These are phyloP conservation scores for Aspergillus mulundensis DNA, from an alignment of 495 filamentous ascomycete species.

Conservation along the genomic window DNA sequence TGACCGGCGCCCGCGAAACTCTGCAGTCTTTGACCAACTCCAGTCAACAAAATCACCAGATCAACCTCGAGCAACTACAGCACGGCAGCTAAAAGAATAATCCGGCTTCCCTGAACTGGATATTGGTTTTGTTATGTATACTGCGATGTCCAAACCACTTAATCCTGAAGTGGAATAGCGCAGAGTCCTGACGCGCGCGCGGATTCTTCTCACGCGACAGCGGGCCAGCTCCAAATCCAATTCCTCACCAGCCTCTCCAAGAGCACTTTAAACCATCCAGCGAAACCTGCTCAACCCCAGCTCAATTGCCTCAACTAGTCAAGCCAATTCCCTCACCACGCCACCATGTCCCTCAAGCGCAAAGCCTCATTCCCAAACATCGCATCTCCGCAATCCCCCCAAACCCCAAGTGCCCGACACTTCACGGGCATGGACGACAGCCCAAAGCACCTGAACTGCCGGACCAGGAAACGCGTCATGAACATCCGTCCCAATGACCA, in stretches of 20 bases:
- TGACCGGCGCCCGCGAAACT: neutral
- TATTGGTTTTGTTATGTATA: neutral
- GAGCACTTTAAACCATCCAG: constrained; percentile 2
- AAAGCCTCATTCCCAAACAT: constrained; percentile 42
- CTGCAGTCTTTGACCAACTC: neutral
- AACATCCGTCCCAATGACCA: constrained; percentile 46
- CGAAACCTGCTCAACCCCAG: neutral
- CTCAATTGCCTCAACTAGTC: neutral
- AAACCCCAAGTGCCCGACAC: constrained; percentile 22
- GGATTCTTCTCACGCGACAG: neutral
- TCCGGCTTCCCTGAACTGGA: too few relatives aligned
- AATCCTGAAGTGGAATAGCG: constrained; percentile 20
- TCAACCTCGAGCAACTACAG: neutral
- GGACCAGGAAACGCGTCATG: constrained; percentile 50
- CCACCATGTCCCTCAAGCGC: constrained; percentile 47
- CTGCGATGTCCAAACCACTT: constrained; percentile 11
- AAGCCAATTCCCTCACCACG: neutral
- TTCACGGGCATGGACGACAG: constrained; percentile 21
- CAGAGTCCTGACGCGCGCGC: constrained; percentile 13
- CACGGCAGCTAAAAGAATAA: too few relatives aligned
- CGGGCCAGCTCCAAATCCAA: neutral
- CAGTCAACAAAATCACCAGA: neutral
- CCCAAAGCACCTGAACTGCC: constrained; percentile 44
- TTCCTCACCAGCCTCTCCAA: constrained; percentile 8
- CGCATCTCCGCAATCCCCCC: constrained; percentile 28